phyloP scores from a whole-genome alignment of 371 early-diverging fungal species.

The Syncephalastrum monosporum region DNA sequence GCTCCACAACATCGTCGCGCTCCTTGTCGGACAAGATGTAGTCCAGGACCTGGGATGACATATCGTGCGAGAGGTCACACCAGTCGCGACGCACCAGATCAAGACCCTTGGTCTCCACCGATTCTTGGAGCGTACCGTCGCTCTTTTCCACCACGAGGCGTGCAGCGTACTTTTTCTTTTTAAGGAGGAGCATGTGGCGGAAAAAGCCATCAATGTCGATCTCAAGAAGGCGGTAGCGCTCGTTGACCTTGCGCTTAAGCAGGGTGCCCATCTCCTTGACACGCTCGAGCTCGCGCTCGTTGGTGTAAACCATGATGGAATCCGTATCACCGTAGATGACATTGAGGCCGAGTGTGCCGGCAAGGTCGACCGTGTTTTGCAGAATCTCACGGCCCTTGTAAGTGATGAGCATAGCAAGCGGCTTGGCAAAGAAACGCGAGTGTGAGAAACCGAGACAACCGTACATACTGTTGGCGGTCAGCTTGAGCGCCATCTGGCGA shows the following conservation, averaged over 20 bases:
- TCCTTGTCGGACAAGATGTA: slow-evolving; percentile 75
- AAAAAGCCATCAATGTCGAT: slow-evolving; percentile 98
- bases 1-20: slow-evolving; percentile 74
- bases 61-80: slow-evolving; percentile 92
- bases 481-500: slow-evolving; percentile 97
- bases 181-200: slow-evolving; percentile 92
- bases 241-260: slow-evolving; percentile 89
- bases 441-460: slow-evolving; percentile 98
- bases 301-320: slow-evolving; percentile 99
- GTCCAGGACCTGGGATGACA: slow-evolving; percentile 76
- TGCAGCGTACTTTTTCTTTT: slow-evolving; percentile 99
- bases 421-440: slow-evolving; percentile 98
- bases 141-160: slow-evolving; percentile 65
- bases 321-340: slow-evolving; percentile 99
- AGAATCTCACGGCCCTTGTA: slow-evolving; percentile 97
- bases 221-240: slow-evolving; percentile 90
- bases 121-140: slow-evolving; percentile 60
- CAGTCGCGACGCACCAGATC: slow-evolving; percentile 99
- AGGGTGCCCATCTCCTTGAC: slow-evolving; percentile 82
- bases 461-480: slow-evolving; percentile 99
- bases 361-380: slow-evolving; percentile 91
- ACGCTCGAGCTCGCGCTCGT: slow-evolving; percentile 69
- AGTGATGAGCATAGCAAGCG: slow-evolving; percentile 98
- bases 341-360: slow-evolving; percentile 75
- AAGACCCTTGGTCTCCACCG: slow-evolving; percentile 96